These are phyloP conservation scores for Quercus engelmannii DNA, from an alignment of 306 rosid species.

Conservation along the genomic window DNA sequence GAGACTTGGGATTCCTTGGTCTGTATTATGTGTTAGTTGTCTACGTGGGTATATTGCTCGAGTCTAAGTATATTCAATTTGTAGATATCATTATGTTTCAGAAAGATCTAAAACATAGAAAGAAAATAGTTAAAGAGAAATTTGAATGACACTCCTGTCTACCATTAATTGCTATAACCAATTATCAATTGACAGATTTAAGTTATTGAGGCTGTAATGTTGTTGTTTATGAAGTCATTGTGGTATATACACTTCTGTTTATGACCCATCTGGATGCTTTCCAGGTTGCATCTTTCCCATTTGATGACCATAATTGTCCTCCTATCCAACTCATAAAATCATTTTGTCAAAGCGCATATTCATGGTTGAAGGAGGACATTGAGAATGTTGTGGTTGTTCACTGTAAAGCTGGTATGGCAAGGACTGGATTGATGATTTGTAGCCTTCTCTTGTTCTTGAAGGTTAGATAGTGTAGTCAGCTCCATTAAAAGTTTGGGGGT, in stretches of 20 bases:
- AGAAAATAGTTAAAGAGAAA: neutral
- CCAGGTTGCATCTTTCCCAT: slow-evolving; percentile 94
- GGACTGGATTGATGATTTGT: slow-evolving; percentile 96
- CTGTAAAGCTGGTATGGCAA: slow-evolving; percentile 98
- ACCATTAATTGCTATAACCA: neutral
- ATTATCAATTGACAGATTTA: neutral
- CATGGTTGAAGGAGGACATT: slow-evolving; percentile 94
- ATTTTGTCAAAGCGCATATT: slow-evolving; percentile 86
- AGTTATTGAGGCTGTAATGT: neutral
- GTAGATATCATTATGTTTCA: neutral
- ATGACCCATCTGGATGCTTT: slow-evolving; percentile 26
- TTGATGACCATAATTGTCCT: slow-evolving; percentile 95
- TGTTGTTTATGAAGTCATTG: slow-evolving; percentile 16
- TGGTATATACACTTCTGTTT: slow-evolving; percentile 21
- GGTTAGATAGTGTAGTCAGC: slow-evolving; percentile 40
- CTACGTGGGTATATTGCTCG: neutral
- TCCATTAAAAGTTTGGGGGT: slow-evolving; percentile 7
- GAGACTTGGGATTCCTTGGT: too few relatives aligned
- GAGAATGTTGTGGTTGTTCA: slow-evolving; percentile 93
- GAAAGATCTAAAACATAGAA: neutral
- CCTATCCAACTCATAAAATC: slow-evolving; percentile 74
- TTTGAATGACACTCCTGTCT: neutral
- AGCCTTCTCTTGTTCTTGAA: slow-evolving; percentile 87
- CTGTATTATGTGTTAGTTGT: too few relatives aligned
- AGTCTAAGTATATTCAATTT: neutral